Conservation (phyloP, 1,284 basidiomycete species). For the Entoloma clypeatum region DNA sequence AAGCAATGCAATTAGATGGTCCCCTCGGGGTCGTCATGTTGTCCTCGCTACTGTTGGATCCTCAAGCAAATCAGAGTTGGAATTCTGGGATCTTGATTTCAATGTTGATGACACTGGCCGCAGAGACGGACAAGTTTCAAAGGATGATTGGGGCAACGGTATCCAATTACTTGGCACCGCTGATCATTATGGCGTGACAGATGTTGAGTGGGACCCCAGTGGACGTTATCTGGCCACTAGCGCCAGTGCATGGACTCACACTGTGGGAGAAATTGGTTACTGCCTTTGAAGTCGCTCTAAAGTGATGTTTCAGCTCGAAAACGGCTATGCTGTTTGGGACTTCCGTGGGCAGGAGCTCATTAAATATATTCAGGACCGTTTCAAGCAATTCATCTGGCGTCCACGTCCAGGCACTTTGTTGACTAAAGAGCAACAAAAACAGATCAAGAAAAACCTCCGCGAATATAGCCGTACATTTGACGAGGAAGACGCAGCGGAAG, state of each 20-base stretch:
- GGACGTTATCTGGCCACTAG: conserved; percentile 93
- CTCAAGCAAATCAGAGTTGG: conserved; percentile 93
- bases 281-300: conserved; percentile 10
- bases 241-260: conserved; percentile 94
- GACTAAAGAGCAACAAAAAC: conserved; percentile 85
- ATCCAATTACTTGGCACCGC: conserved; percentile 85
- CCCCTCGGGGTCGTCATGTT: conserved; percentile 93
- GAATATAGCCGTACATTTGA: conserved; percentile 94
- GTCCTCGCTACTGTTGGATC: conserved; percentile 96
- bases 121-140: conserved; percentile 55
- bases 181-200: conserved; percentile 99
- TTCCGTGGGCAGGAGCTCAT: conserved; percentile 92
- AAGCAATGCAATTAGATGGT: conserved; percentile 97
- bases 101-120: conserved; percentile 66
- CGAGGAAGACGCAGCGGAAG: conserved; percentile 95
- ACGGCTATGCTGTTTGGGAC: conserved; percentile 97
- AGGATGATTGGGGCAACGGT: conserved; percentile 80
- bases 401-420: conserved; percentile 89
- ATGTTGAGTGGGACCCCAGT: conserved; percentile 98
- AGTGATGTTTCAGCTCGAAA: conserved; percentile 69
- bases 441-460: conserved; percentile 85
- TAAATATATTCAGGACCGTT: conserved; percentile 88
- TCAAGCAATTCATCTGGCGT: conserved; percentile 99
- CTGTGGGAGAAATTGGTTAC: conserved; percentile 49
- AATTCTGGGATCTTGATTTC: conserved; percentile 99